Percentiles rank a stretch among this genome's conserved stretches.
Evolutionary conservation across 2,329 filamentous ascomycete species (phyloP).

Genomic region (Penicillium sp.): DNA sequence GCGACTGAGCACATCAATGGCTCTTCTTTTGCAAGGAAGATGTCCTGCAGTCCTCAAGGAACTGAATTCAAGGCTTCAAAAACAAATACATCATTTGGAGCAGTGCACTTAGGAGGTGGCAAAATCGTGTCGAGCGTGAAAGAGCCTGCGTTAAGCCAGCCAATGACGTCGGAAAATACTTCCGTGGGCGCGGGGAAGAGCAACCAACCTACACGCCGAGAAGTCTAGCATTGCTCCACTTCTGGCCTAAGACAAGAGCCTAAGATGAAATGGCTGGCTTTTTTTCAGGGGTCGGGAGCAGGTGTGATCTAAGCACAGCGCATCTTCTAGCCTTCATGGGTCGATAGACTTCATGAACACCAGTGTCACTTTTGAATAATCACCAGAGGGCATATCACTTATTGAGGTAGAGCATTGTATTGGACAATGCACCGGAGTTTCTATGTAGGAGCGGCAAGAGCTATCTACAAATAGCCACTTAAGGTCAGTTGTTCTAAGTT

Average conservation of each 20-base stretch:
- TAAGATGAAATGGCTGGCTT: too few species aligned
- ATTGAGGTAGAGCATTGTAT: too few species aligned
- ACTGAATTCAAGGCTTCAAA: neutral
- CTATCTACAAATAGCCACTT: too few species aligned
- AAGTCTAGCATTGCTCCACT: neutral
- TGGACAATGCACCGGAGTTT: too few species aligned
- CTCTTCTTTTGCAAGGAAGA: neutral
- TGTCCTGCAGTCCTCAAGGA: neutral
- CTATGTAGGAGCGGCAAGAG: too few species aligned
- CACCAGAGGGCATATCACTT: too few species aligned
- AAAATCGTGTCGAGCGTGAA: neutral
- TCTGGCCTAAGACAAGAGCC: neutral
- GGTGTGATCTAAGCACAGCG: neutral
- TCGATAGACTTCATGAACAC: neutral
- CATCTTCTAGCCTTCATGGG: neutral
- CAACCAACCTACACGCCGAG: neutral
- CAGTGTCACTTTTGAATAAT: too few species aligned
- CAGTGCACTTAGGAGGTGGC: neutral
- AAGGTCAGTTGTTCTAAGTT: too few species aligned
- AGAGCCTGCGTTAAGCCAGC: neutral
- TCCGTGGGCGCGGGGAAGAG: neutral
- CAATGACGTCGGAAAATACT: neutral
- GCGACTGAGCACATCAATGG: neutral
- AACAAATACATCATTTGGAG: neutral
- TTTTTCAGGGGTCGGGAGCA: neutral